A percentile compares a stretch with the other conserved stretches of the same genome.
phyloP scores from a whole-genome alignment of 805 yeast genomes.

The Metschnikowia santaceciliae region DNA sequence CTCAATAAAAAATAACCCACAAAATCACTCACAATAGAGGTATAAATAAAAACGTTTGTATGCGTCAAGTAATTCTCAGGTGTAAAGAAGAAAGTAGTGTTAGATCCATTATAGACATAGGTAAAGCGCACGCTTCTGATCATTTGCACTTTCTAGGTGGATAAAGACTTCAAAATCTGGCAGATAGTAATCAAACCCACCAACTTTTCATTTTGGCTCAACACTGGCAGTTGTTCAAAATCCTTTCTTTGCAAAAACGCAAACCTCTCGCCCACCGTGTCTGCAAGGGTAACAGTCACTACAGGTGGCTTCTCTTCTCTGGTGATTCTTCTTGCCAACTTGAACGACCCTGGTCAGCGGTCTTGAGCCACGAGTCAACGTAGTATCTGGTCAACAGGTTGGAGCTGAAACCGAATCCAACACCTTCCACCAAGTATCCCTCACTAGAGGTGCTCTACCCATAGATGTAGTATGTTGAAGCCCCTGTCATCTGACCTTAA shows the following conservation, averaged over 20 bases:
- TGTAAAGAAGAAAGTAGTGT: too few species aligned
- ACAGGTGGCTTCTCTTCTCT: slow-evolving; percentile 80
- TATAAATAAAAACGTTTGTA: too few species aligned
- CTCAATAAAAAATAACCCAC: too few species aligned
- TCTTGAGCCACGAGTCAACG: slow-evolving; percentile 80
- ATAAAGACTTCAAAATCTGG: slow-evolving; percentile 60
- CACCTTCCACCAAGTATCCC: slow-evolving; percentile 79
- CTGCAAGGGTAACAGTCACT: slow-evolving; percentile 60
- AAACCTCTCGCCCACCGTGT: slow-evolving; percentile 60
- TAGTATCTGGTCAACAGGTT: slow-evolving; percentile 63
- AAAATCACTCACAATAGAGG: too few species aligned
- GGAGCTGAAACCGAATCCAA: slow-evolving; percentile 86
- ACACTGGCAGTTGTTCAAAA: slow-evolving; percentile 81
- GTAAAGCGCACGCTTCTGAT: slow-evolving; percentile 63
- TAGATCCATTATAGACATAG: slow-evolving; percentile 21
- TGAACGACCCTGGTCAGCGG: slow-evolving; percentile 79
- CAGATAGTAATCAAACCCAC: slow-evolving; percentile 77
- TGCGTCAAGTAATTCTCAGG: too few species aligned
- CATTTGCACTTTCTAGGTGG: slow-evolving; percentile 54
- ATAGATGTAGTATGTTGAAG: too few species aligned
- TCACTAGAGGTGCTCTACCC: slow-evolving; percentile 47
- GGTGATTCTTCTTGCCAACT: slow-evolving; percentile 76
- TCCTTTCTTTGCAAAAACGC: slow-evolving; percentile 68
- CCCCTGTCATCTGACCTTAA: too few species aligned
- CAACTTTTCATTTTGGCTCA: slow-evolving; percentile 54